A percentile compares a stretch with the other conserved stretches of the same genome.
Conservation (phyloP, 306 rosid genomes). For the Vigna mungo region DNA sequence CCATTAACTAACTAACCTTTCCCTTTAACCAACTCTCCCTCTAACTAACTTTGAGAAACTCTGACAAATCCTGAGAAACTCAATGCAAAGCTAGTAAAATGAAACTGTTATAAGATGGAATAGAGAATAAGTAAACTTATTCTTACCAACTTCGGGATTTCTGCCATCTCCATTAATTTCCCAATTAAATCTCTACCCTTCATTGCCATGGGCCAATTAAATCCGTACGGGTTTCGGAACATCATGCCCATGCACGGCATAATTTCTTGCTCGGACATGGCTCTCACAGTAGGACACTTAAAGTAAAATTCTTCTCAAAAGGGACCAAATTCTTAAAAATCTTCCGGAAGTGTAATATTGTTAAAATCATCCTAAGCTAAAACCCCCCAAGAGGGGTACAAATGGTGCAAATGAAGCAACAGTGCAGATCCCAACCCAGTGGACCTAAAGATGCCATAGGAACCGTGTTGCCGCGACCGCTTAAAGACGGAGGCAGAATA, state of each 20-base stretch:
- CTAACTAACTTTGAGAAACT: no score
- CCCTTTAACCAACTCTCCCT: no score
- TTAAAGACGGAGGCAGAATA: constrained; percentile 42
- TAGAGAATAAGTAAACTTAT: no score
- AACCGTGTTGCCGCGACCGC: constrained; percentile 56
- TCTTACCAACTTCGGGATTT: no score
- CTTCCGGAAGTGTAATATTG: constrained; percentile 63
- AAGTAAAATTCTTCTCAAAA: constrained; percentile 80
- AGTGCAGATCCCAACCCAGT: constrained; percentile 47
- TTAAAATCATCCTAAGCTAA: constrained; percentile 77
- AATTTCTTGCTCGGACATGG: constrained; percentile 78
- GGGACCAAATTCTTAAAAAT: constrained; percentile 82
- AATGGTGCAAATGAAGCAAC: constrained; percentile 58
- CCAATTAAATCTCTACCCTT: constrained; percentile 95
- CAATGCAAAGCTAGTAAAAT: no score
- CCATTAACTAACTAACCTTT: no score
- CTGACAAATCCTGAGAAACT: no score
- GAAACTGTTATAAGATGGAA: no score
- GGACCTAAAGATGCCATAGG: constrained; percentile 43
- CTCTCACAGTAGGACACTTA: constrained; percentile 64
- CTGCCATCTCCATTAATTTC: no score
- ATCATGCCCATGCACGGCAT: constrained; percentile 81
- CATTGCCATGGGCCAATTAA: constrained; percentile 99
- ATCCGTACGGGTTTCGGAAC: constrained; percentile 74
- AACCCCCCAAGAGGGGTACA: constrained; percentile 73